Percentiles rank a stretch among this genome's conserved stretches.
These are phyloP conservation scores for Lachnellula subtilissima DNA, from an alignment of 2,329 filamentous ascomycete genomes.

Conservation along the genomic window DNA sequence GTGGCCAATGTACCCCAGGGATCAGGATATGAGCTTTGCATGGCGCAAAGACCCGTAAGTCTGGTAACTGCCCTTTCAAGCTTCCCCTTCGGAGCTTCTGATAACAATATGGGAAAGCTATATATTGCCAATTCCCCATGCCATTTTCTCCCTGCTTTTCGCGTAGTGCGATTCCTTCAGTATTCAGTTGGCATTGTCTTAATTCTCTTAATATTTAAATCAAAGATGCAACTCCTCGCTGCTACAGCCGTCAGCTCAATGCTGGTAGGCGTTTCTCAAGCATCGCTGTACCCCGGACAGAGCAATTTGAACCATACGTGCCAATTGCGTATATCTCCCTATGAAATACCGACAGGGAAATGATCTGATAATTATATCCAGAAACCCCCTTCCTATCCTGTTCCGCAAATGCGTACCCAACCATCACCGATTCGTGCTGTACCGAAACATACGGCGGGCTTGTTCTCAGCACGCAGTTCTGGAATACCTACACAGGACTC, in stretches of 20 bases:
- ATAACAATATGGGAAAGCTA: not conserved
- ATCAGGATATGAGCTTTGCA: too few relatives aligned
- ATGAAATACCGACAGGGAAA: not conserved
- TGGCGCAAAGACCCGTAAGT: too few relatives aligned
- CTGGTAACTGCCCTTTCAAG: not conserved
- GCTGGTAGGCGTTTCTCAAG: not conserved
- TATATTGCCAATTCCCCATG: not conserved
- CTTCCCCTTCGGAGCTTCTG: not conserved
- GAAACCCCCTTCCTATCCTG: conserved; percentile 41
- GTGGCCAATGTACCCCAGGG: not conserved
- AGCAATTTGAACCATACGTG: conserved; percentile 28
- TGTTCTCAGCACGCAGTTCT: conserved; percentile 58
- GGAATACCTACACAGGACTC: conserved; percentile 58
- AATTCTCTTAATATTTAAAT: not conserved
- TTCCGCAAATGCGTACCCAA: conserved; percentile 40
- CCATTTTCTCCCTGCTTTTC: not conserved
- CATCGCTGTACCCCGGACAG: conserved; percentile 22
- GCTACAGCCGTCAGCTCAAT: not conserved
- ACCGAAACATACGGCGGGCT: conserved; percentile 61
- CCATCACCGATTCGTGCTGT: conserved; percentile 56
- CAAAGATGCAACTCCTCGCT: not conserved
- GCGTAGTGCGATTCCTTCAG: not conserved
- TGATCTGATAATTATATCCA: conserved; percentile 8
- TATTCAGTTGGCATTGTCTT: not conserved
- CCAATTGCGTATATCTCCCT: conserved; percentile 16